Conservation (phyloP, 192 early-diverging fungal species). For the Gorgonomyces haynaldii region DNA sequence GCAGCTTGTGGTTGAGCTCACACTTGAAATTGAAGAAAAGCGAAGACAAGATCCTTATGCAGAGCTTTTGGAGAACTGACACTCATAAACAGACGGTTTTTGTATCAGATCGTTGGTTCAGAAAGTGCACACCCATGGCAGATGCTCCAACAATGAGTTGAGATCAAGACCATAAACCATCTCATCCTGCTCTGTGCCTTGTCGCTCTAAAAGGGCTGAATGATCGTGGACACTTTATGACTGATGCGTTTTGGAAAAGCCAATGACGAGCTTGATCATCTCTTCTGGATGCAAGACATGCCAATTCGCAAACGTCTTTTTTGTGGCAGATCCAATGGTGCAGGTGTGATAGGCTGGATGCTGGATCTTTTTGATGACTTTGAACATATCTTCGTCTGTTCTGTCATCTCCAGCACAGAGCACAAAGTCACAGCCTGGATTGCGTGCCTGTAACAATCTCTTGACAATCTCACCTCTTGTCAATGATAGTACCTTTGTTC, state of each 20-base stretch:
- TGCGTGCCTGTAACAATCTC: constrained; percentile 46
- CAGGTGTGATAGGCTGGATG: constrained; percentile 44
- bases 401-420: constrained; percentile 95
- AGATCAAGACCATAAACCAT: too few relatives aligned
- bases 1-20: constrained; percentile 51
- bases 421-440: constrained; percentile 73
- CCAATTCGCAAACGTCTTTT: constrained; percentile 81
- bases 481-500: constrained; percentile 72
- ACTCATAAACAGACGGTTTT: too few relatives aligned
- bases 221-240: too few relatives aligned
- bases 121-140: too few relatives aligned
- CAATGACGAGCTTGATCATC: constrained; percentile 30
- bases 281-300: constrained; percentile 60
- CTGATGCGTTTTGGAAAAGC: not conserved
- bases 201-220: too few relatives aligned
- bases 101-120: too few relatives aligned
- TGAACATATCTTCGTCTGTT: constrained; percentile 98
- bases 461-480: constrained; percentile 99
- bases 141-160: too few relatives aligned
- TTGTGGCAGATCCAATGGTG: constrained; percentile 73
- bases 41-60: too few relatives aligned
- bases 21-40: constrained; percentile 39
- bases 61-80: too few relatives aligned
- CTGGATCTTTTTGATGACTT: constrained; percentile 34
- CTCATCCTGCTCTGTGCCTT: too few relatives aligned